A percentile compares a stretch with the other conserved stretches of the same genome.
Evolutionary conservation across 441 rosid species (phyloP).

Genomic region (Viola pubescens): DNA sequence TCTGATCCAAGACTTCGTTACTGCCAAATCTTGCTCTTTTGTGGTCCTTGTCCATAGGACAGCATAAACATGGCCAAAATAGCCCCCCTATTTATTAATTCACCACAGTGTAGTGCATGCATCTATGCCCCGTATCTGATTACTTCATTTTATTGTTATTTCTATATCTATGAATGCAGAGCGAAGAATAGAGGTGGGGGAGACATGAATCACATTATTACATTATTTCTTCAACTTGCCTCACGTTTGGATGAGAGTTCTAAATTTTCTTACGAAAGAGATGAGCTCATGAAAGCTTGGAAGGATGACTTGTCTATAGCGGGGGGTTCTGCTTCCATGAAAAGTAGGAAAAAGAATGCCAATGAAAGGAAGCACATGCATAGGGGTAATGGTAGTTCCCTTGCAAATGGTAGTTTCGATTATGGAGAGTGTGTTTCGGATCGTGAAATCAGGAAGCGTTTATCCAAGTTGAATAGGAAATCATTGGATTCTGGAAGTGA

Average conservation of each 20-base stretch:
- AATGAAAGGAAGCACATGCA: constrained; percentile 59
- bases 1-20: too few relatives aligned
- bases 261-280: constrained; percentile 67
- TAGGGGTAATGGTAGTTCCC: constrained; percentile 53
- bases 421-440: constrained; percentile 83
- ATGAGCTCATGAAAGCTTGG: constrained; percentile 76
- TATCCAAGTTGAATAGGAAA: constrained; percentile 75
- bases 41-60: too few relatives aligned
- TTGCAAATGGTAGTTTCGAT: constrained; percentile 47
- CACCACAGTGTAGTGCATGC: too few relatives aligned
- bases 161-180: constrained; percentile 35
- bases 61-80: too few relatives aligned
- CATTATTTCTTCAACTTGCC: constrained; percentile 81
- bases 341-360: constrained; percentile 55
- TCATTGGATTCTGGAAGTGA: constrained; percentile 89
- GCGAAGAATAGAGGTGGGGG: constrained; percentile 71
- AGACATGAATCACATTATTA: constrained; percentile 67
- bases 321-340: constrained; percentile 40
- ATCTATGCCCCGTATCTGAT: too few relatives aligned
- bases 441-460: constrained; percentile 82
- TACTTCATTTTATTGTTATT: neutral
- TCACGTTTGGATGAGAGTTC: constrained; percentile 84
- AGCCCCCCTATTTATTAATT: too few relatives aligned
- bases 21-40: too few relatives aligned
- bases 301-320: constrained; percentile 54